A percentile compares a stretch with the other conserved stretches of the same genome.
phyloP scores from a whole-genome alignment of 148 eudicot genomes.

The Talinum fruticosum region DNA sequence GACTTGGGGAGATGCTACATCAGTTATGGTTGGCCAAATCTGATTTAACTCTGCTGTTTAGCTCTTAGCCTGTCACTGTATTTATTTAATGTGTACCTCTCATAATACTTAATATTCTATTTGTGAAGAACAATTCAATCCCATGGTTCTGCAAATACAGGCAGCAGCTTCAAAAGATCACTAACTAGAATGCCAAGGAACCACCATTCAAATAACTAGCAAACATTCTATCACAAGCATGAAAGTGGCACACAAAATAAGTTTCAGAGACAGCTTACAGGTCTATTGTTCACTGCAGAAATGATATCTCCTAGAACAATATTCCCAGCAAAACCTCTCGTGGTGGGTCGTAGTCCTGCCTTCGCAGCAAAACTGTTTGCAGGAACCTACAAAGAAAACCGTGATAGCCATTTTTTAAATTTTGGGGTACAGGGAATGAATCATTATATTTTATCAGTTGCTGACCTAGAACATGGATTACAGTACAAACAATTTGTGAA shows the following conservation, averaged over 20 bases:
- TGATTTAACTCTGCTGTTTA: neutral
- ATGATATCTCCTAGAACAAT: slow-evolving; percentile 88
- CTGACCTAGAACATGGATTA: neutral
- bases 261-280: slow-evolving; percentile 45
- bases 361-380: slow-evolving; percentile 83
- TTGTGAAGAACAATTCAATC: neutral
- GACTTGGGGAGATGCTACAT: neutral
- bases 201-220: neutral
- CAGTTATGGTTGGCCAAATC: neutral
- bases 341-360: slow-evolving; percentile 83
- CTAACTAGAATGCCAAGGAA: neutral
- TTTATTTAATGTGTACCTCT: neutral
- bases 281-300: slow-evolving; percentile 69
- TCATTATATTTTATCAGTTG: neutral
- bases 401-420: neutral
- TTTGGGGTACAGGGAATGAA: neutral
- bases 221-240: neutral
- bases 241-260: neutral
- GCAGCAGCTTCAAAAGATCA: neutral
- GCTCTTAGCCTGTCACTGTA: neutral
- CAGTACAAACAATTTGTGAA: neutral
- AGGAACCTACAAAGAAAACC: slow-evolving; percentile 56
- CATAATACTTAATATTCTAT: neutral
- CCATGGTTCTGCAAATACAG: neutral
- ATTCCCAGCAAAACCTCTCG: slow-evolving; percentile 96